Percentiles rank a stretch among this genome's conserved stretches.
Conservation (phyloP, 805 yeast species). For the Ogataea nitratoaversa region DNA sequence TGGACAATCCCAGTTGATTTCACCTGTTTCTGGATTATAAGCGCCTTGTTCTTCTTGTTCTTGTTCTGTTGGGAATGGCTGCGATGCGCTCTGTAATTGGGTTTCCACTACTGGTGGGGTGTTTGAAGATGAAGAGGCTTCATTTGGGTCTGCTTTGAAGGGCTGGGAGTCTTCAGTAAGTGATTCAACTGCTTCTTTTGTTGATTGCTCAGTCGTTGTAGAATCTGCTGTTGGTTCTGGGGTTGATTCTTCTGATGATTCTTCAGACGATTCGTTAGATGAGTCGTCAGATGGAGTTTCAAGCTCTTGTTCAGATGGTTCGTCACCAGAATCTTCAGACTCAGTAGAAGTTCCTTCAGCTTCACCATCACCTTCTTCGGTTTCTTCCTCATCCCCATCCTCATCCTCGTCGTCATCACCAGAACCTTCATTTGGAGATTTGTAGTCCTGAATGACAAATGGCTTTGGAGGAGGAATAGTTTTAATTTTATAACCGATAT, state of each 20-base stretch:
- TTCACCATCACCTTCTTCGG: neutral
- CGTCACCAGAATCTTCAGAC: too few relatives aligned
- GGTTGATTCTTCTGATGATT: too few relatives aligned
- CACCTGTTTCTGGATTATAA: constrained; percentile 94
- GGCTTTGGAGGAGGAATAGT: neutral
- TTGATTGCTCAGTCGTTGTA: too few relatives aligned
- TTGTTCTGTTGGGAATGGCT: too few relatives aligned
- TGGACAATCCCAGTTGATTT: constrained; percentile 99
- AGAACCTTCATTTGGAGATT: neutral
- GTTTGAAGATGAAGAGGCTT: neutral
- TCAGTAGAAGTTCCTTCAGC: too few relatives aligned
- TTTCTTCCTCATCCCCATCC: constrained; percentile 17
- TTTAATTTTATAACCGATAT: neutral
- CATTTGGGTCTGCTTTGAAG: neutral
- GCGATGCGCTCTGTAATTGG: too few relatives aligned
- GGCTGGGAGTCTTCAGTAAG: too few relatives aligned
- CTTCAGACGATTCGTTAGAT: too few relatives aligned
- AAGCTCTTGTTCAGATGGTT: too few relatives aligned
- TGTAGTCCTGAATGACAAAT: constrained; percentile 1
- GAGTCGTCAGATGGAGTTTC: too few relatives aligned
- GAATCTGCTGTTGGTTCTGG: neutral
- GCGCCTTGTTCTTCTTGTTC: constrained; percentile 52
- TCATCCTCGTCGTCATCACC: constrained; percentile 2
- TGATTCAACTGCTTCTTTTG: too few relatives aligned
- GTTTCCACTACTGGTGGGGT: neutral